Evolutionary conservation across 768 basidiomycete genomes (phyloP), one percentile per base, ranked within the genome.

Genomic region (Lactarius sp.): DNA sequence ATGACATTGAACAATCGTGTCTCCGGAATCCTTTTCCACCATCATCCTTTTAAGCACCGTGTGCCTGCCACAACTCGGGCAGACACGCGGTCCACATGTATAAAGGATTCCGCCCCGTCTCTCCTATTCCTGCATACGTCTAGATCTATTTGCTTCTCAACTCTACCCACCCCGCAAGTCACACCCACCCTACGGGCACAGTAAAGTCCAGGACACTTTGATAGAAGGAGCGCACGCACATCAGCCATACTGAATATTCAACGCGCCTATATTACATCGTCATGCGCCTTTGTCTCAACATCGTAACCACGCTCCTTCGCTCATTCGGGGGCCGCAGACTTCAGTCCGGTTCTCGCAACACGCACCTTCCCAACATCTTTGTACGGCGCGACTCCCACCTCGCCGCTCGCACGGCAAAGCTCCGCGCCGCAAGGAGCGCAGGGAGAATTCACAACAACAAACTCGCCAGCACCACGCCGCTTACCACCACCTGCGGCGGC

Each of bases 321-420:
- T 46, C 46, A 27, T 27, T 66, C 42, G 37, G 39, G n/a, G 4
- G 31, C 10, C 65, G 65, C 56, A 62, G 58, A 39, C 42, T 53
- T 7, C 36, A 49, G n/a, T 54, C 56, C 46, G 34, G 51, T 56
- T 33, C 42, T 22, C 62, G 53, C 16, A 41, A 22, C 20, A n/a
- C 56, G 1, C 46, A 64, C 61, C 65, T 64, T 12, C 64, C 54
- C 47, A 65, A 56, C 53, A 50, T 65, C 42, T 64, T 59, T 16
- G 49, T 6, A 18, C 62, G 36, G 16, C 62, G 46, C 41, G 52
- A 59, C 52, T 20, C 62, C 39, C 62, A 50, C 37, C 7, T 37
- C 18, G 62, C 60, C 7, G 52, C 65, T 2, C 66, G 41, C 7
- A 31, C 62, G 1, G 59, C 59, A 53, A 65, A 13, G 42, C 54